A percentile compares a stretch with the other conserved stretches of the same genome.
These are phyloP conservation scores for Gossypium bickii DNA, from an alignment of 345 rosid species.

Conservation along the genomic window DNA sequence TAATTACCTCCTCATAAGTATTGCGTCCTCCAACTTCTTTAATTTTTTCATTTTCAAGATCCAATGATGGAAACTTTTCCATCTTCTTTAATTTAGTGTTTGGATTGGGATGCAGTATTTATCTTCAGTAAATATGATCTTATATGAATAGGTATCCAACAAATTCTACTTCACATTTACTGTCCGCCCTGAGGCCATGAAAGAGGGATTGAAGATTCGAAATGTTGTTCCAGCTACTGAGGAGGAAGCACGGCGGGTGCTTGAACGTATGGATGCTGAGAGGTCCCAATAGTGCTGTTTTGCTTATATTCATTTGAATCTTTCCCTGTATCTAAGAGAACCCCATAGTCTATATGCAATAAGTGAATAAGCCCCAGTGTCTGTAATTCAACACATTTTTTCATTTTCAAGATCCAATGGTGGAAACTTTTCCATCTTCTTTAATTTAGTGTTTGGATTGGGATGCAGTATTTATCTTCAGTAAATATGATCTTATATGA, in stretches of 20 bases:
- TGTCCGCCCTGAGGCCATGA: constrained; percentile 65
- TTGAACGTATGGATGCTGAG: constrained; percentile 83
- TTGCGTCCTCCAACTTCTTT: neutral
- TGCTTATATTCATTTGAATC: neutral
- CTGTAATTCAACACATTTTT: neutral
- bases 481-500: constrained; percentile 14
- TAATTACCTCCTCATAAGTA: neutral
- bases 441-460: neutral
- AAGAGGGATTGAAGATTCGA: constrained; percentile 58
- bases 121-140: neutral
- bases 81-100: neutral
- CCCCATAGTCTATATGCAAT: neutral
- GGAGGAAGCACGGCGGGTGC: constrained; percentile 78
- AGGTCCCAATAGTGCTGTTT: constrained; percentile 17
- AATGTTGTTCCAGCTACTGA: constrained; percentile 86
- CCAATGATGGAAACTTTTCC: too few species aligned
- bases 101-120: neutral
- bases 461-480: neutral
- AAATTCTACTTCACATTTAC: constrained; percentile 86
- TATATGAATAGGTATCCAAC: constrained; percentile 63
- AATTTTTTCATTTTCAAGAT: too few species aligned
- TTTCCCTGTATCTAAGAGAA: neutral
- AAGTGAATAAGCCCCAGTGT: neutral
- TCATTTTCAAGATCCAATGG: neutral
- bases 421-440: neutral